These are phyloP conservation scores for Saccharomycopsis selenospora DNA, from an alignment of 805 yeast species.

Conservation along the genomic window DNA sequence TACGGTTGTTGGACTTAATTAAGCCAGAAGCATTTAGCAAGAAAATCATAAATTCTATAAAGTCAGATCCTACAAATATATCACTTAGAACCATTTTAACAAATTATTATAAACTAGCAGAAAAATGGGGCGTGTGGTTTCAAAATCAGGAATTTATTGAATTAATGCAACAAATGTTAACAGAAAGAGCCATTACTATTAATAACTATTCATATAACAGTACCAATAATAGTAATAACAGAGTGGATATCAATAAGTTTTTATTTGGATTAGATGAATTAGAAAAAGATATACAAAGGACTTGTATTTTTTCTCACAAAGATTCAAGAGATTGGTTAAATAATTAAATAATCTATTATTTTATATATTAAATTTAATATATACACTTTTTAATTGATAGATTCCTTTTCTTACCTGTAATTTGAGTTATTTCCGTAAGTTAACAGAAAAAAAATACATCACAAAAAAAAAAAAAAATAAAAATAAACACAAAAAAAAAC, in stretches of 20 bases:
- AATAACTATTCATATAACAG: conserved; percentile 23
- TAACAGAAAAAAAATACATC: no score
- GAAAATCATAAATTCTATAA: conserved; percentile 73
- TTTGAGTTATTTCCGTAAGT: no score
- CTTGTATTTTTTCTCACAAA: conserved; percentile 44
- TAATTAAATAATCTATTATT: no score
- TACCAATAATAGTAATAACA: conserved; percentile 23
- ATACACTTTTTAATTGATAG: no score
- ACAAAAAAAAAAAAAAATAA: no score
- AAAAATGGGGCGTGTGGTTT: conserved; percentile 72
- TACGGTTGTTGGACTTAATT: conserved; percentile 56
- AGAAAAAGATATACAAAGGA: conserved; percentile 54
- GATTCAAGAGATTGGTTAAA: conserved; percentile 38
- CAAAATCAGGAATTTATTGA: conserved; percentile 55
- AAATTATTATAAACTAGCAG: conserved; percentile 61
- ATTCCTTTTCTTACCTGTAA: no score
- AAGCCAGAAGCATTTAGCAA: conserved; percentile 64
- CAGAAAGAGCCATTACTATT: conserved; percentile 14
- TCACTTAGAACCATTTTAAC: conserved; percentile 61
- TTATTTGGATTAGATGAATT: conserved; percentile 65
- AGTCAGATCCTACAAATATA: conserved; percentile 58
- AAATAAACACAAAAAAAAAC: no score
- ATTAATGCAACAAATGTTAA: conserved; percentile 33
- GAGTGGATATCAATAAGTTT: conserved; percentile 46
- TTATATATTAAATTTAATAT: no score